Evolutionary conservation across 768 basidiomycete species (phyloP).

Genomic region (Kwoniella newhampshirensis): DNA sequence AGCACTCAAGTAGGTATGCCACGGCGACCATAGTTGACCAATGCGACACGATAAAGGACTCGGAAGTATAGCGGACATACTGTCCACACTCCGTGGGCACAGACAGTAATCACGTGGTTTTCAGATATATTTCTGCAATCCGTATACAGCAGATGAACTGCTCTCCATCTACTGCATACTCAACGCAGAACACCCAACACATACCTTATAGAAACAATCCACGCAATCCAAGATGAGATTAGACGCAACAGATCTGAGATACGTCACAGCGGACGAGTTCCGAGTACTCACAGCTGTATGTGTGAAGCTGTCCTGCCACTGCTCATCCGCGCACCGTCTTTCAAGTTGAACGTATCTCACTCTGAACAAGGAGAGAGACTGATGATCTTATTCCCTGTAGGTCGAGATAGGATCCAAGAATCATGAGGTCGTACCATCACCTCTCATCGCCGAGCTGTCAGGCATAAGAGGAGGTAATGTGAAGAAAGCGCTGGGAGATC

Average conservation of each 20-base stretch:
- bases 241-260: conserved; percentile 90
- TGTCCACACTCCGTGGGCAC: no score
- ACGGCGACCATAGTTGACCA: no score
- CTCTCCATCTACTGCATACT: no score
- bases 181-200: no score
- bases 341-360: no score
- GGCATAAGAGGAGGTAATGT: conserved; percentile 89
- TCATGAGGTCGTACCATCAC: conserved; percentile 89
- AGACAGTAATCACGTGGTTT: no score
- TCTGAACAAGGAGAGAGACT: background rate
- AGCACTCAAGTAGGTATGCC: no score
- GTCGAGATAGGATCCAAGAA: conserved; percentile 98
- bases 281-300: conserved; percentile 88
- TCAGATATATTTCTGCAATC: no score
- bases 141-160: no score
- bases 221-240: conserved; percentile 72
- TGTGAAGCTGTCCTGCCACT: conserved; percentile 5
- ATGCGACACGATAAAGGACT: no score
- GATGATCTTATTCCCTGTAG: conserved; percentile 57
- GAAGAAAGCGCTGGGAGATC: conserved; percentile 83
- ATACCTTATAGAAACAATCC: no score
- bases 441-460: conserved; percentile 86
- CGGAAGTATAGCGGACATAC: no score
- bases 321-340: background rate
- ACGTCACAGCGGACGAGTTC: conserved; percentile 88